Evolutionary conservation across 805 yeast species (phyloP).

Genomic region (Blastobotrys robertii): DNA sequence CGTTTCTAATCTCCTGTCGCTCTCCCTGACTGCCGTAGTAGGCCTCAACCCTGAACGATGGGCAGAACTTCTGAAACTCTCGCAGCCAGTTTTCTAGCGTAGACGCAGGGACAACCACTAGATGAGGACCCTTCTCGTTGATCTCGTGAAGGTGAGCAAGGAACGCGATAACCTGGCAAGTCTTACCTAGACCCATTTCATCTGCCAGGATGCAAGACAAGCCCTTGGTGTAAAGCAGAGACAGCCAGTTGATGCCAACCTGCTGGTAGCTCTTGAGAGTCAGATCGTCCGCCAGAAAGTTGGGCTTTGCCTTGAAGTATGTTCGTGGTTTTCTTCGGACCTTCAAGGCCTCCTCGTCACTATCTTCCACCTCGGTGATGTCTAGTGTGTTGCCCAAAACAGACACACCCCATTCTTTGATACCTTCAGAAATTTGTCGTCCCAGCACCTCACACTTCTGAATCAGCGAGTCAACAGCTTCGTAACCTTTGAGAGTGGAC

Average conservation of each 20-base stretch:
- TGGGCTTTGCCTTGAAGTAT: slow-evolving; percentile 60
- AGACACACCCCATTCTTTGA: slow-evolving; percentile 82
- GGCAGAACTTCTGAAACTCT: slow-evolving; percentile 86
- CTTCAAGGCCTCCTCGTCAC: slow-evolving; percentile 26
- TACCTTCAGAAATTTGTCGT: slow-evolving; percentile 54
- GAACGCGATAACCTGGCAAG: slow-evolving; percentile 92
- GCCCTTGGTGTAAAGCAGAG: slow-evolving; percentile 62
- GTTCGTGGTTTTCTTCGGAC: slow-evolving; percentile 20
- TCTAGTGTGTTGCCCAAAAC: slow-evolving; percentile 63
- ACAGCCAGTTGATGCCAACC: slow-evolving; percentile 94
- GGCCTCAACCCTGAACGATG: slow-evolving; percentile 70
- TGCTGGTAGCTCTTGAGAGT: slow-evolving; percentile 83
- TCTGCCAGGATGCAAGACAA: slow-evolving; percentile 93
- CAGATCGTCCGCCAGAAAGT: slow-evolving; percentile 49
- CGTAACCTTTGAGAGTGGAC: slow-evolving; percentile 72
- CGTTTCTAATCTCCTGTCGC: slow-evolving; percentile 74
- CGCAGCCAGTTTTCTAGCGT: slow-evolving; percentile 96
- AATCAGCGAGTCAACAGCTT: slow-evolving; percentile 89
- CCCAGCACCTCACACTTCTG: slow-evolving; percentile 76
- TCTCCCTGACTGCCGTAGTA: slow-evolving; percentile 85
- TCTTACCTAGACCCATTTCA: slow-evolving; percentile 96
- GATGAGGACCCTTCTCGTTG: slow-evolving; percentile 70
- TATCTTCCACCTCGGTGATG: slow-evolving; percentile 40
- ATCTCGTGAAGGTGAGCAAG: slow-evolving; percentile 70
- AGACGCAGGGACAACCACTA: slow-evolving; percentile 92